Percentiles rank a stretch among this genome's conserved stretches.
Evolutionary conservation across 1,139 yeast species (phyloP).

Genomic region (Nematodospora anomalae): DNA sequence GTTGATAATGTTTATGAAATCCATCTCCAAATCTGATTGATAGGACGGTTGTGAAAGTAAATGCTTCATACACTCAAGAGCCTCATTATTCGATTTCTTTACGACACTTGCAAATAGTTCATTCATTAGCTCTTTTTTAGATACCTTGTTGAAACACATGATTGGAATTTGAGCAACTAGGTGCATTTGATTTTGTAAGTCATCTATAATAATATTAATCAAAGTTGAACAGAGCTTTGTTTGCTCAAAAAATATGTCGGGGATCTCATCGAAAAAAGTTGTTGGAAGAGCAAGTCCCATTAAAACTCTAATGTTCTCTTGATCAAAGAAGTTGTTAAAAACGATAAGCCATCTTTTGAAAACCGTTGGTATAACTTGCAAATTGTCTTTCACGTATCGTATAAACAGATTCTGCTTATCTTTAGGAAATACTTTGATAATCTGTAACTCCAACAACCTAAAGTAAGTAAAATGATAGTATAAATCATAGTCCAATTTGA

Average conservation of each 20-base stretch:
- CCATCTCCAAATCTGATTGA: constrained; percentile 50
- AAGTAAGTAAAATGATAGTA: constrained; percentile 42
- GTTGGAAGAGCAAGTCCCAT: constrained; percentile 5
- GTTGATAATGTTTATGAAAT: constrained; percentile 26
- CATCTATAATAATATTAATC: constrained; percentile 19
- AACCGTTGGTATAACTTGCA: constrained; percentile 22
- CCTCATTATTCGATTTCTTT: constrained; percentile 8
- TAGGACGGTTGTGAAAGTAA: constrained; percentile 50
- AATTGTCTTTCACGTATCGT: constrained; percentile 18
- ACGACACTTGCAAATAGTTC: constrained; percentile 20
- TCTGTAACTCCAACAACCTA: constrained; percentile 48
- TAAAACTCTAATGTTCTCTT: constrained; percentile 12
- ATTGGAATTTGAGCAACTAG: constrained; percentile 41
- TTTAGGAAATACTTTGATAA: constrained; percentile 18
- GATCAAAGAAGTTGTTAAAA: constrained; percentile 35
- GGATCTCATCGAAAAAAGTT: constrained; percentile 1
- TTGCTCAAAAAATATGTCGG: constrained; percentile 46
- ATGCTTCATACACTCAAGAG: constrained; percentile 28
- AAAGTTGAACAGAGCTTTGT: constrained; percentile 26
- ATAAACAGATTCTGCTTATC: constrained; percentile 25
- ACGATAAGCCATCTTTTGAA: constrained; percentile 60
- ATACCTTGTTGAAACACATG: constrained; percentile 46
- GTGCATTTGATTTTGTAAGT: constrained; percentile 5
- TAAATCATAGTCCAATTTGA: constrained; percentile 11
- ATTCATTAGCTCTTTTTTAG: constrained; percentile 42